Evolutionary conservation across 805 yeast species (phyloP).

Genomic region (Candida quercuum): DNA sequence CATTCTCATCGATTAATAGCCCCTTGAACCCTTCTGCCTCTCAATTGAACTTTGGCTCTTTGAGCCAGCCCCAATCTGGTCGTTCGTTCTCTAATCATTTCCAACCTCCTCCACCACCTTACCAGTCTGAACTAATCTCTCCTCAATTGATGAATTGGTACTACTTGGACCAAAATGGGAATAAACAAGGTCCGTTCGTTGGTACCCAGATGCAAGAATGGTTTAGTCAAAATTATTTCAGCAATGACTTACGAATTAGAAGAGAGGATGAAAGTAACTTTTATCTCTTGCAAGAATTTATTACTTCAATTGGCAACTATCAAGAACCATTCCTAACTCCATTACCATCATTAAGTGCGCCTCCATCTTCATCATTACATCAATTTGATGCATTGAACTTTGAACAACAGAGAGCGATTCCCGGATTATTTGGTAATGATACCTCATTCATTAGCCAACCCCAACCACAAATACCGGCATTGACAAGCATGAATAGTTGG

Average conservation of each 20-base stretch:
- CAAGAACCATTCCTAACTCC: conserved; percentile 61
- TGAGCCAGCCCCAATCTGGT: background rate
- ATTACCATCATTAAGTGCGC: conserved; percentile 26
- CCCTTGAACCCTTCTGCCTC: conserved; percentile 5
- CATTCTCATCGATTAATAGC: background rate
- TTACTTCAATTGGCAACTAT: conserved; percentile 41
- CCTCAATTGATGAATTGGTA: conserved; percentile 56
- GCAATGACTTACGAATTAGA: conserved; percentile 47
- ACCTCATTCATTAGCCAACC: conserved; percentile 2
- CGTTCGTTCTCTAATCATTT: conserved; percentile 1
- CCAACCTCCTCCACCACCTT: conserved; percentile 6
- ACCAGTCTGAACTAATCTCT: conserved; percentile 20
- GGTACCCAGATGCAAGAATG: conserved; percentile 75
- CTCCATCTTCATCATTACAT: conserved; percentile 3
- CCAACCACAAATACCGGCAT: conserved; percentile 2
- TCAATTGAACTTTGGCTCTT: conserved; percentile 3
- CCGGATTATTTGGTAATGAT: background rate
- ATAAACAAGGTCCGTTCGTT: conserved; percentile 77
- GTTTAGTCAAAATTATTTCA: conserved; percentile 58
- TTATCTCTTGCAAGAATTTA: conserved; percentile 48
- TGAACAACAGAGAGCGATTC: conserved; percentile 2
- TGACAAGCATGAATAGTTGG: background rate
- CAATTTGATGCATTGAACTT: background rate
- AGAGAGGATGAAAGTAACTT: conserved; percentile 50
- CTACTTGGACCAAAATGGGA: conserved; percentile 66